Conservation (phyloP, 176 grass and related monocot genomes). For the Microstegium vimineum region DNA sequence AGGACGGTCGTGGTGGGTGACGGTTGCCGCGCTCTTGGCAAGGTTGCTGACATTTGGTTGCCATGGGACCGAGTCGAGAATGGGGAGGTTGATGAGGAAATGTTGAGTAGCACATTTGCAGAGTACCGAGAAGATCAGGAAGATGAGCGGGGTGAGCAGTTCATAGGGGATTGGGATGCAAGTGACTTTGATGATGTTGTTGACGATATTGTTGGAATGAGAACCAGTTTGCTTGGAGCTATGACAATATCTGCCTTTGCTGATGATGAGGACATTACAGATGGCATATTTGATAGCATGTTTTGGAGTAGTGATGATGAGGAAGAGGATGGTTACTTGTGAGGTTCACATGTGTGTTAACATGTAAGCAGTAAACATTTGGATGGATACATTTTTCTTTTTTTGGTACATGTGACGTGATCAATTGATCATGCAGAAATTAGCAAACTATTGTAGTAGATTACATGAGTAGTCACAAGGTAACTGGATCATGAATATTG, state of each 20-base stretch:
- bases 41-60: slow-evolving; percentile 76
- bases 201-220: slow-evolving; percentile 35
- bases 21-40: slow-evolving; percentile 45
- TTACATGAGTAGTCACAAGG: background rate
- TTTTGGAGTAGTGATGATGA: slow-evolving; percentile 53
- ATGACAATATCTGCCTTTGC: slow-evolving; percentile 46
- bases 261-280: slow-evolving; percentile 42
- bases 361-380: no score
- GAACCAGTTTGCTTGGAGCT: slow-evolving; percentile 32
- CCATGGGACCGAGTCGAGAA: slow-evolving; percentile 76
- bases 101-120: slow-evolving; percentile 35
- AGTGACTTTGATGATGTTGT: slow-evolving; percentile 46
- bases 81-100: slow-evolving; percentile 65
- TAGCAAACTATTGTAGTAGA: no score
- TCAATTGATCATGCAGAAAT: no score
- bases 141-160: slow-evolving; percentile 18
- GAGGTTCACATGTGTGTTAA: background rate
- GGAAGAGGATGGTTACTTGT: slow-evolving; percentile 54
- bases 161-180: slow-evolving; percentile 29
- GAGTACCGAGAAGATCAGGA: slow-evolving; percentile 20
- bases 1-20: slow-evolving; percentile 81
- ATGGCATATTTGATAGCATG: slow-evolving; percentile 40
- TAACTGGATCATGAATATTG: no score
- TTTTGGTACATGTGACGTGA: no score
- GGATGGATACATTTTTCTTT: no score